phyloP scores from a whole-genome alignment of 1,139 yeast species.

The Blastobotrys proliferans region DNA sequence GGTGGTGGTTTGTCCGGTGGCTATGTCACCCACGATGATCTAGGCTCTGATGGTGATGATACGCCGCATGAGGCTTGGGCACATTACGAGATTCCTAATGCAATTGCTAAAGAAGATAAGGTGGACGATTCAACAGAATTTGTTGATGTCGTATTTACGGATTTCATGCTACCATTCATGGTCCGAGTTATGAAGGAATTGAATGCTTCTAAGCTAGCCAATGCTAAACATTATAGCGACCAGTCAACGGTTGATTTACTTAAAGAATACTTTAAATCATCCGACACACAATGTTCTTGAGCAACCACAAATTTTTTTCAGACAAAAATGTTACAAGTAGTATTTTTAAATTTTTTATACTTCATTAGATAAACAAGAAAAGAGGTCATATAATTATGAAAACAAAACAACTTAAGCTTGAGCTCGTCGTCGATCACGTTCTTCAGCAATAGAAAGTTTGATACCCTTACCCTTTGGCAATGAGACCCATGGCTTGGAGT shows the following conservation, averaged over 20 bases:
- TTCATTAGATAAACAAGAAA: not conserved
- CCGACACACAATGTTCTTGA: too few relatives aligned
- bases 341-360: not conserved
- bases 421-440: slow-evolving; percentile 85
- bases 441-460: slow-evolving; percentile 96
- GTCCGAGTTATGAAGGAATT: slow-evolving; percentile 48
- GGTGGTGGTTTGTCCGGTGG: slow-evolving; percentile 45
- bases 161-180: slow-evolving; percentile 64
- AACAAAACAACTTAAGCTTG: slow-evolving; percentile 15
- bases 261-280: slow-evolving; percentile 26
- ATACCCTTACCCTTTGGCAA: slow-evolving; percentile 99
- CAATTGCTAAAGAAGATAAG: slow-evolving; percentile 49
- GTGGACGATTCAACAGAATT: slow-evolving; percentile 31
- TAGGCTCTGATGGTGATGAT: slow-evolving; percentile 85
- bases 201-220: slow-evolving; percentile 13
- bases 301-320: slow-evolving; percentile 1
- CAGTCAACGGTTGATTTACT: slow-evolving; percentile 47
- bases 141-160: slow-evolving; percentile 74
- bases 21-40: slow-evolving; percentile 76
- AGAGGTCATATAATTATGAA: not conserved
- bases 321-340: slow-evolving; percentile 1
- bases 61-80: slow-evolving; percentile 66
- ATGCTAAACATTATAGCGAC: slow-evolving; percentile 45
- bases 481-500: slow-evolving; percentile 94
- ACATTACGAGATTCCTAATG: slow-evolving; percentile 67